Evolutionary conservation across 371 early-diverging fungal species (phyloP).

Genomic region (Capillidium heterosporum): DNA sequence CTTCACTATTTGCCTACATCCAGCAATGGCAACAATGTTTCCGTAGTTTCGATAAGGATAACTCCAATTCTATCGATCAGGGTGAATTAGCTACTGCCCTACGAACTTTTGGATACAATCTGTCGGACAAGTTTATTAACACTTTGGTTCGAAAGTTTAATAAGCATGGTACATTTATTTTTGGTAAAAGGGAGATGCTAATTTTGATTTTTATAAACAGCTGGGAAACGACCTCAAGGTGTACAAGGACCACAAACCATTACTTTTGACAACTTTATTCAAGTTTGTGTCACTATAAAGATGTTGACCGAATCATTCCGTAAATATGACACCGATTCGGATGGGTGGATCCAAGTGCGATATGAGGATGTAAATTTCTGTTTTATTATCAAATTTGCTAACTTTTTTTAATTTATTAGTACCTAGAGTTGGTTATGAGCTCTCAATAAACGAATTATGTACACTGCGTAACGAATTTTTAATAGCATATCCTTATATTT

Average conservation of each 20-base stretch:
- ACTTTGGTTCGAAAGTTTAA: slow-evolving; percentile 37
- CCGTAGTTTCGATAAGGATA: slow-evolving; percentile 60
- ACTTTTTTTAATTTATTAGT: slow-evolving; percentile 9
- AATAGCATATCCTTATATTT: too few relatives aligned
- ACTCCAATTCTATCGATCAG: slow-evolving; percentile 52
- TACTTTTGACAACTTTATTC: slow-evolving; percentile 48
- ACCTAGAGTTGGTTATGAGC: slow-evolving; percentile 19
- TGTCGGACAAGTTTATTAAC: slow-evolving; percentile 30
- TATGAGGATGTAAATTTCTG: slow-evolving; percentile 22
- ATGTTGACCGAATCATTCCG: slow-evolving; percentile 39
- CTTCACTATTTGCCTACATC: slow-evolving; percentile 53
- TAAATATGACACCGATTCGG: slow-evolving; percentile 27
- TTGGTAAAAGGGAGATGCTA: neutral
- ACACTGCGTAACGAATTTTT: too few relatives aligned
- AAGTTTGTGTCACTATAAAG: slow-evolving; percentile 45
- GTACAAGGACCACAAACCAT: neutral
- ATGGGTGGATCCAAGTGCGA: slow-evolving; percentile 33
- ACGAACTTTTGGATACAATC: slow-evolving; percentile 51
- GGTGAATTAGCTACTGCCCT: slow-evolving; percentile 53
- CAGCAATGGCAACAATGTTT: slow-evolving; percentile 60
- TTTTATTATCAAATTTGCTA: neutral
- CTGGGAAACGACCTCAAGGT: neutral
- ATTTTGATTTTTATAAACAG: neutral
- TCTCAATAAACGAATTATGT: slow-evolving; percentile 2
- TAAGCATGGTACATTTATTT: slow-evolving; percentile 23